Base-by-base conservation (phyloP, 2,329 filamentous ascomycete genomes). In the Dactylonectria estremocensis region DNA sequence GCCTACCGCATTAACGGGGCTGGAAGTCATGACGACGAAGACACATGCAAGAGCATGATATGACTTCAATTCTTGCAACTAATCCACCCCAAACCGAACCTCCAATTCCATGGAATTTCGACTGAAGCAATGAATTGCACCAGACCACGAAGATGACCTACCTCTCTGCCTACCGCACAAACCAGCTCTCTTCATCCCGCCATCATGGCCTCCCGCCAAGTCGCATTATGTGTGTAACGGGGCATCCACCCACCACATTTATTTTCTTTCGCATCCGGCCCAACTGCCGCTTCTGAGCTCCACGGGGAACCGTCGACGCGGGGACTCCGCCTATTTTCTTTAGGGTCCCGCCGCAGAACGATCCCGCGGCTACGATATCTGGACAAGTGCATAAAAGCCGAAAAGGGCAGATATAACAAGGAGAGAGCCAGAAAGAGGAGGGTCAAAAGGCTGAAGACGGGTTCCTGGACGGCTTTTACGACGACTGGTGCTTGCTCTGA, bases 241-340 rank as follows among this genome's bases (percentile, higher is more conserved):
- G 50, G 50, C 50, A 11, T 33, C 24, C 50, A 13, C 31, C 24
- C 4, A 28, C 24, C 24, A 28, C 4, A 28, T 28, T 28, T 7
- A 28, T 35, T 35, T n/a, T 9, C 10, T n/a, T n/a, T 28, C n/a
- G 18, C 50, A 16, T 33, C 63, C 63, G 63, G 45, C 45, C 24
- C 57, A 66, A 66, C 58, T 66, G 58, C 64, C 64, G 64, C 64
- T 43, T 28, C n/a, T 10, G 22, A 48, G 58, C 58, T 58, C 64
- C 58, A 66, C 59, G 53, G 53, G 55, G 62, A 66, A 59, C 28
- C 46, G 49, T 22, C 43, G 50, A 18, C 56, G 63, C 56, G 63
- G 63, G 63, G 63, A 54, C 63, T 60, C 63, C 56, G 50, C 63
- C 56, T 60, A 5, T 28, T 28, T 28, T 50, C 33, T 61, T 57